Base-by-base conservation (phyloP, 2,329 filamentous ascomycete genomes). In the Diaporthe citriasiana region DNA sequence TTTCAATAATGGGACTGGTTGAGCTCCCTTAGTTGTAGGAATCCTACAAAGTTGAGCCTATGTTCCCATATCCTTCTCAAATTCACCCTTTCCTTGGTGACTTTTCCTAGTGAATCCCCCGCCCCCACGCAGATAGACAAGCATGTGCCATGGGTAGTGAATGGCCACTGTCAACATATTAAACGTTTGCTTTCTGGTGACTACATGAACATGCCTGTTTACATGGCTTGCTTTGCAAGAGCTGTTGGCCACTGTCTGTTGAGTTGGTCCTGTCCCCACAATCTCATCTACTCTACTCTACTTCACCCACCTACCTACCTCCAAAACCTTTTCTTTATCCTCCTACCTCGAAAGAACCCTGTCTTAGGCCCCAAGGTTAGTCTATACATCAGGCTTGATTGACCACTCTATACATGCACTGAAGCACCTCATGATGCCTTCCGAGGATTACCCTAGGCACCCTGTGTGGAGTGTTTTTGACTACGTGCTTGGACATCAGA, bases 161-260 rank as follows among this genome's bases (percentile, higher is more conserved):
- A 38, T 7, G 6, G 38, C 9, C 38, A 10, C 12, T 38, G 2
- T 38, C 38, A 2, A 38, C 2, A 38, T 9, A 38, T 10, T 9
- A 12, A 38, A 8, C 38, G 19, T n/a, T 2, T 7, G 10, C 4
- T 45, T 45, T 7, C 17, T 22, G 13, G 57, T 42, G 25, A 22
- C 10, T 22, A 2, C 1, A 30, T 57, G 35, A 0, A 25, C 0
- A 8, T 12, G n/a, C 0, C 4, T 6, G 0, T 38, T n/a, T 19
- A 15, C n/a, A 57, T 33, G 17, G 22, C 33, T n/a, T 38, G 19
- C 19, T n/a, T 25, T 22, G 4, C 9, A 25, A 33, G 38, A 9
- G 15, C 19, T 8, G 19, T 25, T 15, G 33, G 10, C 12, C 22
- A 25, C 12, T 12, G 25, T n/a, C 33, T 38, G 35, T 7, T 15